Evolutionary conservation across 495 filamentous ascomycete genomes (phyloP), one percentile per base, ranked within the genome.

Genomic region (Trichoderma erinaceum): DNA sequence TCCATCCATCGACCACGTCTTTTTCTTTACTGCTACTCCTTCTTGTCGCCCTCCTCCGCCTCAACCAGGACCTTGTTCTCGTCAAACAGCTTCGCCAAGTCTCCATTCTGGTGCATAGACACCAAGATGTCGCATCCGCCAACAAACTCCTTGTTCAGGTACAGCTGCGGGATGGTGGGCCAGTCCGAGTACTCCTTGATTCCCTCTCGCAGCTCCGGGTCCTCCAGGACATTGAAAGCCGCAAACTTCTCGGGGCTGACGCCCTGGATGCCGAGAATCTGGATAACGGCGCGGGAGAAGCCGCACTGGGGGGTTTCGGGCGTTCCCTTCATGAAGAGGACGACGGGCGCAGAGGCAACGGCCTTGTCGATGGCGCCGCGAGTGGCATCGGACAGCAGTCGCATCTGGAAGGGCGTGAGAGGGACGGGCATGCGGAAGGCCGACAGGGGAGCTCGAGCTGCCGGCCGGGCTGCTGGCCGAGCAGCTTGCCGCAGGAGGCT

Each of bases 161-260:
- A 99, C 41, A 99, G 84, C 76, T 98, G 95, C 1, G 95, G 95
- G 76, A 99, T 98, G 27, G 95, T 99, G 11, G 95, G 95, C 95
- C 95, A 99, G 74, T 97, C 94, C 5, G 92, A 96, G 83, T 92
- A 99, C 76, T 99, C 93, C 77, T 99, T 99, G 78, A 99, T 94
- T 52, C 96, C 93, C 79, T 90, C 80, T 70, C 96, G 84, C 68
- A 99, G 77, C 73, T 94, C 94, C 5, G 89, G 74, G 79, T 97
- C 92, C 79, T 98, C 95, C 48, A 99, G 73, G 41, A 99, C 96
- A 78, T 99, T 99, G 79, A 96, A 97, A 0, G 95, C 95, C 11
- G 92, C 88, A 75, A 99, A 99, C 80, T 97, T 97, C 71, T 84
- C 84, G n/a, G 95, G 96, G 77, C 98, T 91, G 50, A 99, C 93